phyloP scores from a whole-genome alignment of 2,329 filamentous ascomycete genomes.

The Cladophialophora carrionii region DNA sequence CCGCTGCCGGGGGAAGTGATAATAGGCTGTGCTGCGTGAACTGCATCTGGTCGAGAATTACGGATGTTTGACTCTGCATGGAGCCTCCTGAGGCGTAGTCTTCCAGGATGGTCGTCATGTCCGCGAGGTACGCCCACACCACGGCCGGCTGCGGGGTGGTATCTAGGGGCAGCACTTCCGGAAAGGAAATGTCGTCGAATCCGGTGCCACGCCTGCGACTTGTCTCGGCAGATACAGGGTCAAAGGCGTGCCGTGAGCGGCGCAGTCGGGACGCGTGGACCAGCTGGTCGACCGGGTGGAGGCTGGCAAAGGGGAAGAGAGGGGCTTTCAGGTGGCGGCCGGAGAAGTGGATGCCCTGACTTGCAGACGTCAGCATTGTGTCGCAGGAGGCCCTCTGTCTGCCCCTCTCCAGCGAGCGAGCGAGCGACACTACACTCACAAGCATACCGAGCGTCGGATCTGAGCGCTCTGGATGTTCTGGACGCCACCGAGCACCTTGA shows the following conservation, averaged over 20 bases:
- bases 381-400: too few relatives aligned
- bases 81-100: slow-evolving; percentile 1
- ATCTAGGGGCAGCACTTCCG: neutral
- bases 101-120: slow-evolving; percentile 4
- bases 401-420: too few relatives aligned
- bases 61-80: neutral
- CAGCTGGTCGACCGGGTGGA: neutral
- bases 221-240: neutral
- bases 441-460: slow-evolving; percentile 2
- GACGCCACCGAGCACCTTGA: neutral
- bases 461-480: slow-evolving; percentile 3
- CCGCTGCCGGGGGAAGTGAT: neutral
- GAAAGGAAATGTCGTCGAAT: neutral
- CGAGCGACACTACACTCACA: neutral
- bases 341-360: slow-evolving; percentile 4
- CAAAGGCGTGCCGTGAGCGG: neutral
- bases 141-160: neutral
- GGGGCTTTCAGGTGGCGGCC: neutral
- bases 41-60: slow-evolving; percentile 3
- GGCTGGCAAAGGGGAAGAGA: slow-evolving; percentile 3
- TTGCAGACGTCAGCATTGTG: neutral
- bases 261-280: neutral
- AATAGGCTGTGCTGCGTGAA: slow-evolving; percentile 1
- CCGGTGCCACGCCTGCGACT: neutral
- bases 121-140: neutral